phyloP scores from a whole-genome alignment of 179 eudicot genomes.

The Corrigiola litoralis region DNA sequence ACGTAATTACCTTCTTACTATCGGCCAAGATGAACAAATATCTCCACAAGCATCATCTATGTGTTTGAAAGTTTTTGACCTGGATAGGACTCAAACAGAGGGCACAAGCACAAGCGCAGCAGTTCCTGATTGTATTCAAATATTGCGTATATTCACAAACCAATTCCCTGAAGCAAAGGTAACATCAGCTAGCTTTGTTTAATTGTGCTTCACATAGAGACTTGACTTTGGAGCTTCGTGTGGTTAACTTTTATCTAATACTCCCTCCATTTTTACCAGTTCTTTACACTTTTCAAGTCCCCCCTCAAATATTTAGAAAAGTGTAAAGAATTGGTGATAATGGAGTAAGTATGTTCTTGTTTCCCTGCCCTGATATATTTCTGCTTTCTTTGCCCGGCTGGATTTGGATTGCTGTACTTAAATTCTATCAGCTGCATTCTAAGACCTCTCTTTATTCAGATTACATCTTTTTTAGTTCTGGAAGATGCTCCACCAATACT shows the following conservation, averaged over 20 bases:
- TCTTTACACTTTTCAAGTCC: too few relatives aligned
- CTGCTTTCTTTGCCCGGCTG: not conserved
- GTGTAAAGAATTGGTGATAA: too few relatives aligned
- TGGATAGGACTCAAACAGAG: constrained; percentile 77
- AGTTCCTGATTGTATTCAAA: constrained; percentile 81
- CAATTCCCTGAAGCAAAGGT: constrained; percentile 95
- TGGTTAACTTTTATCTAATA: not conserved
- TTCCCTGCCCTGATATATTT: not conserved
- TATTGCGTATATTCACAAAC: constrained; percentile 79
- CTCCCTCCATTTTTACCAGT: too few relatives aligned
- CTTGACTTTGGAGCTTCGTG: not conserved
- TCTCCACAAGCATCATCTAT: constrained; percentile 58
- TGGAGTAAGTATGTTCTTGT: too few relatives aligned
- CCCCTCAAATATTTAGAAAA: too few relatives aligned
- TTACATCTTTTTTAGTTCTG: constrained; percentile 75
- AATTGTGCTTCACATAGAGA: not conserved
- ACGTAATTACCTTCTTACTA: constrained; percentile 80
- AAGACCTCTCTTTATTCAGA: constrained; percentile 42
- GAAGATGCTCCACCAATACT: constrained; percentile 93
- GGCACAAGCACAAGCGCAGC: constrained; percentile 72
- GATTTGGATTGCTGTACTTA: constrained; percentile 2
- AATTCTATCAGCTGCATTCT: not conserved
- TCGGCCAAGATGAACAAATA: constrained; percentile 90
- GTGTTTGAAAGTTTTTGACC: constrained; percentile 89
- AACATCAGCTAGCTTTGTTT: not conserved